These are phyloP conservation scores for Enterospora canceri DNA, from an alignment of 371 early-diverging fungal genomes.

Conservation along the genomic window DNA sequence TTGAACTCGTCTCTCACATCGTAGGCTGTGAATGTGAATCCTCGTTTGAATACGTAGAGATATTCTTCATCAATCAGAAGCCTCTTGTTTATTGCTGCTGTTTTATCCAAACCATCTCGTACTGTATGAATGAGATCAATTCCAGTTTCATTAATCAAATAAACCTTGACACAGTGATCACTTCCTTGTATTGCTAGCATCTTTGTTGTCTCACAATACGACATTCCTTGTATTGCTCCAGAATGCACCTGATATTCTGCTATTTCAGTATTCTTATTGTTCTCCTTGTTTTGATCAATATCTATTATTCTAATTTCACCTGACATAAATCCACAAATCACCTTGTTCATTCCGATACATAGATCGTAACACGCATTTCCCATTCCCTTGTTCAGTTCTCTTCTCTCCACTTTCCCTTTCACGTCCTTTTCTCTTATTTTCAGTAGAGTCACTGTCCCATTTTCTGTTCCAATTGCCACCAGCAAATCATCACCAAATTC, in stretches of 20 bases:
- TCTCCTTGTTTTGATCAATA: background rate
- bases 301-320: conserved; percentile 27
- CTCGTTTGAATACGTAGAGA: conserved; percentile 1
- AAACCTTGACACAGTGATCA: conserved; percentile 18
- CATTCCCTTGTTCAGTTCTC: conserved; percentile 18
- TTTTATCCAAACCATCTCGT: conserved; percentile 1
- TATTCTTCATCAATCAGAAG: conserved; percentile 2
- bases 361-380: conserved; percentile 51
- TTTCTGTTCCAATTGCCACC: background rate
- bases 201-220: conserved; percentile 3
- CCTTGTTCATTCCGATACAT: conserved; percentile 21
- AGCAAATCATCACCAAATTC: background rate
- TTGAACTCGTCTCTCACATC: conserved; percentile 2
- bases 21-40: conserved; percentile 2
- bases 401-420: background rate
- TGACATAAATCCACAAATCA: conserved; percentile 36
- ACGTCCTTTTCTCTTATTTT: background rate
- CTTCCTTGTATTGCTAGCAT: conserved; percentile 17
- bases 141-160: conserved; percentile 3
- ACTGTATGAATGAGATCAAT: background rate
- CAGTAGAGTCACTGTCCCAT: background rate
- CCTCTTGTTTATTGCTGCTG: conserved; percentile 10
- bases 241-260: background rate
- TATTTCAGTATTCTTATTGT: background rate
- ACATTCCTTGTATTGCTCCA: conserved; percentile 17